Base-by-base conservation (phyloP, 306 rosid genomes). In the Oemleria cerasiformis region DNA sequence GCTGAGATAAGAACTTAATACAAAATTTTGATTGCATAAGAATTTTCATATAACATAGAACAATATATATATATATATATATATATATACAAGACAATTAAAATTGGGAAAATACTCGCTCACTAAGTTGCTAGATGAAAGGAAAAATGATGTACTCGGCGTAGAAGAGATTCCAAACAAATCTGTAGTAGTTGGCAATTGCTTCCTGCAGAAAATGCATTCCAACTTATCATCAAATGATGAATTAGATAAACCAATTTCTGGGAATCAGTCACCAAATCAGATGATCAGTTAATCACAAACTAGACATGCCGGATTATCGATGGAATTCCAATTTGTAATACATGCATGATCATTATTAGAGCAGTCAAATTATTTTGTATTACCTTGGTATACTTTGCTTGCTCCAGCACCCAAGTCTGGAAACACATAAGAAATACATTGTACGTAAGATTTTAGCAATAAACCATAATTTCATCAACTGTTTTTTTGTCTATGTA, bases 121-220 rank as follows among this genome's bases (percentile, higher is more conserved):
- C 12, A 25, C 30, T 25, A 11, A 53, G 20, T 71, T 3, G 73
- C 83, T 88, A 94, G 83, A 94, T 86, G 81, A 94, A 80, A 20
- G 98, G 98, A 77, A 93, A 94, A 70, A 91, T 60, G 61, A 88
- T 80, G 64, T 93, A 94, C 87, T 91, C 98, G 43, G 96, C 90
- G 75, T 94, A 91, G 77, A 91, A 91, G 45, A 89, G 90, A 82
- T 91, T 94, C 98, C 97, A 94, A 74, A 94, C 91, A 80, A 94
- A 94, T 61, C 96, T 85, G 74, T 94, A 94, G 87, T 76, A 94
- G 59, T 75, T 79, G 7, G 91, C 86, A 65, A 91, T 89, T 73
- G 96, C 97, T 82, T 87, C 98, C 97, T 94, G 97, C 86, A 86
- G 12, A 71, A 83, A 68, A 83, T 70, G 76, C 61, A 81, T 9